Evolutionary conservation across 345 rosid genomes (phyloP), one percentile per base, ranked within the genome.

Genomic region (Rhizophora apiculata): DNA sequence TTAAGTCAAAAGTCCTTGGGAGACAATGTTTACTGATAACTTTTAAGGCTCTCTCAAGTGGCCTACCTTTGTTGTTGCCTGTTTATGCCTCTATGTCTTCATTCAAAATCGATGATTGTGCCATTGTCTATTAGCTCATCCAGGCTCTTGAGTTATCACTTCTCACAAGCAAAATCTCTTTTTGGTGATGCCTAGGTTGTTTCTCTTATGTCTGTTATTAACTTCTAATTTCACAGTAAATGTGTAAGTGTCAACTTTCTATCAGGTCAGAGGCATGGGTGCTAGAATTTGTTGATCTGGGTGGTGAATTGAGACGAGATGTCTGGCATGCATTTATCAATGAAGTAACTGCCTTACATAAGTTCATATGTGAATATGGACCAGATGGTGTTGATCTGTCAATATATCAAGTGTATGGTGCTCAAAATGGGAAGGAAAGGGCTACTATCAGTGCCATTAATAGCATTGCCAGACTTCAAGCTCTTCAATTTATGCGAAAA

Each of bases 221-320:
- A n/a, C 21, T 34, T 10, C 1, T 63, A 20, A 11, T 54, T 39
- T 57, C n/a, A 29, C 2, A 32, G 36, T 48, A 22, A 24, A 29
- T 55, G 22, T 58, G 26, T 46, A 68, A 57, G 49, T 69, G 4
- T 67, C 31, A 62, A 62, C 74, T 64, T 37, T 73, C 62, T 27
- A 79, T 76, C 82, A 94, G 97, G 81, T 81, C 86, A 68, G 85
- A 84, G 68, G 80, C 73, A 32, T 95, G 97, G 97, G 85, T 88
- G 68, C 78, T 95, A 72, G 99, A 95, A 85, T 95, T 95, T 74
- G 97, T 95, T 74, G 97, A 95, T 78, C 81, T 95, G 77, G 99
- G 99, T 68, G 91, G 96, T 70, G 99, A 95, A 74, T 72, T 85
- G 75, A 86, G 99, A 85, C 82, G 99, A 72, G 99, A 91, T 82